Conservation (phyloP, 140 eudicot species). For the Bidens hawaiensis region DNA sequence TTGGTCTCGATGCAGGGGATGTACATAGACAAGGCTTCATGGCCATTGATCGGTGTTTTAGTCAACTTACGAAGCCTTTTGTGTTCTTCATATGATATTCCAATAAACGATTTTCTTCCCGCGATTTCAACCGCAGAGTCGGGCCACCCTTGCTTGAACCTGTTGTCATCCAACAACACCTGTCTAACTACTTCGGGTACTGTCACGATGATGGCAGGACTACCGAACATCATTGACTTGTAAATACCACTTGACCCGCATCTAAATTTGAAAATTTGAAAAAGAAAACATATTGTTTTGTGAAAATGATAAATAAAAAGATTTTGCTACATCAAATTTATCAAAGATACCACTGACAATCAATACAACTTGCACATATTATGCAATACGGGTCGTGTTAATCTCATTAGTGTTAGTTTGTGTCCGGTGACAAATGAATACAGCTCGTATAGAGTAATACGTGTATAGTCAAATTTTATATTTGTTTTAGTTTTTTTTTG, state of each 20-base stretch:
- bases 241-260: constrained; percentile 60
- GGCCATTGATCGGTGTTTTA: constrained; percentile 72
- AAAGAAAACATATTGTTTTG: not conserved
- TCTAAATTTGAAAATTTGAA: constrained; percentile 29
- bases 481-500: too few species aligned
- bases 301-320: not conserved
- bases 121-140: constrained; percentile 45
- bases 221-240: constrained; percentile 78
- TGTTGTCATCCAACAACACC: constrained; percentile 64
- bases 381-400: too few species aligned
- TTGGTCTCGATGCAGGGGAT: constrained; percentile 50
- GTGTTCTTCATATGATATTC: constrained; percentile 68
- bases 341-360: too few species aligned
- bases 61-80: constrained; percentile 72
- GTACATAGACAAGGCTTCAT: constrained; percentile 61
- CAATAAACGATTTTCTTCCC: constrained; percentile 71
- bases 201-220: constrained; percentile 67
- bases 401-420: too few species aligned
- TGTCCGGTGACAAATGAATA: too few species aligned
- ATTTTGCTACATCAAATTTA: not conserved
- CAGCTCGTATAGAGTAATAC: too few species aligned
- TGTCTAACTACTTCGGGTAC: constrained; percentile 57
- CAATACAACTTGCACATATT: too few species aligned
- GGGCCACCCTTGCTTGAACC: constrained; percentile 94
- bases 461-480: too few species aligned